Evolutionary conservation across 192 early-diverging fungal species (phyloP), one percentile per base, ranked within the genome.

Genomic region (Backusella macrospora): DNA sequence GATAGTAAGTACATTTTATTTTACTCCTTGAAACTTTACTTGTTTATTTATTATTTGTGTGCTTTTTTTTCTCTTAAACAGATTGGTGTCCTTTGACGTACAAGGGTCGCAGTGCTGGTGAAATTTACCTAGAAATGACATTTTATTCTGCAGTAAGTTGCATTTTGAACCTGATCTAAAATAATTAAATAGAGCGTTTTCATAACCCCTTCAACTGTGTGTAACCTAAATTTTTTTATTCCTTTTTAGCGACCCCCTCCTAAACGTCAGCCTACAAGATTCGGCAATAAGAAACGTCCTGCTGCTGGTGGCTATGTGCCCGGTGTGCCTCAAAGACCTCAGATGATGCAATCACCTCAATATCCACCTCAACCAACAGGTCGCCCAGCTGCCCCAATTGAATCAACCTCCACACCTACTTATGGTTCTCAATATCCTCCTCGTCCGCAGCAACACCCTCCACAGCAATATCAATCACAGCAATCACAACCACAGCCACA

Each of bases 111-210:
- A 40, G 39, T 21, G 82, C 86, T 8, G 86, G 86, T n/a, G 80
- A 87, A 42, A 77, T 87, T 29, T 87, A 85, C 64, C 76, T 87
- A 18, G 86, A 87, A 52, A 40, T 87, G 47, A 87, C 86, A 13
- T 87, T 85, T 44, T 87, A 87, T 68, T 76, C 83, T 4, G 76
- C 82, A 34, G 86, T 85, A 84, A 81, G 82, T 75, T 26, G 34
- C 18, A 40, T 39, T 44, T 3, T 38, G 29, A 34, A 55, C 64
- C 26, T 37, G 6, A 45, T 47, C 13, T 6, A 34, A 65, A 16
- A 26, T 5, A 8, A 40, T 13, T 62, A 21, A 46, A 67, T 18
- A 21, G 4, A 40, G 62, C 14, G 45, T 47, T 14, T 44, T 16
- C 23, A 16, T 5, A 21, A 34, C 29, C 2, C 14, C 26, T 70